Base-by-base conservation (phyloP, 2,329 filamentous ascomycete genomes). In the Pseudogymnoascus sp. region DNA sequence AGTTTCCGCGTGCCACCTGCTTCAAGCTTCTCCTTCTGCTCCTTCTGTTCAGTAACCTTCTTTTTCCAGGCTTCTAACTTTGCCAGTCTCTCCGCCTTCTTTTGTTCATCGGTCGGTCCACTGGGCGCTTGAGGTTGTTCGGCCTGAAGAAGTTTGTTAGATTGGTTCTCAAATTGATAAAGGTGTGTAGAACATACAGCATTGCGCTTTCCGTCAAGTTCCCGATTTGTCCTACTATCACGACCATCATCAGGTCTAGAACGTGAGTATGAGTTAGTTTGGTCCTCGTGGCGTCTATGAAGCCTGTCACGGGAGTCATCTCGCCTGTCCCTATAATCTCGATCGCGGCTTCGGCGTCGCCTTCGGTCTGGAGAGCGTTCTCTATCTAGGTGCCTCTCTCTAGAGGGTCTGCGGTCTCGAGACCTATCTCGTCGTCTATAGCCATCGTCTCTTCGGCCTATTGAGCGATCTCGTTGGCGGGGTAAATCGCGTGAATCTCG, bases 11-110 rank as follows among this genome's bases (percentile, higher is more conserved):
- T 83, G 67, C 85, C 86, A 64, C 83, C 84, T 42, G 84, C 79
- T 62, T 84, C 85, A 50, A 86, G 81, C 70, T 85, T 86, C 72
- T 89, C 84, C 73, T 90, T 90, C 66, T 83, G 83, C 69, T 88
- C 87, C 69, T 88, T 87, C 72, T 86, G 85, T 67, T 91, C 89
- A 5, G 81, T 80, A 73, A 91, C 88, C 76, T 92, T 93, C 75
- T 91, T 89, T 77, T 96, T 96, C 92, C 92, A 96, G 63, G 90
- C 90, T 73, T 93, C 90, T 28, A 96, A 77, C 73, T 91, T 92
- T 28, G 90, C 90, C 47, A 92, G 80, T 66, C 90, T 82, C 74
- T 93, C 90, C 60, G 88, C 89, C 74, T 92, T 91, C 72, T 89
- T 91, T 60, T 91, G 86, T 65, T 85, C 84, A 70, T 91, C 89